Base-by-base conservation (phyloP, 1,139 yeast species). In the Blastobotrys illinoisensis region DNA sequence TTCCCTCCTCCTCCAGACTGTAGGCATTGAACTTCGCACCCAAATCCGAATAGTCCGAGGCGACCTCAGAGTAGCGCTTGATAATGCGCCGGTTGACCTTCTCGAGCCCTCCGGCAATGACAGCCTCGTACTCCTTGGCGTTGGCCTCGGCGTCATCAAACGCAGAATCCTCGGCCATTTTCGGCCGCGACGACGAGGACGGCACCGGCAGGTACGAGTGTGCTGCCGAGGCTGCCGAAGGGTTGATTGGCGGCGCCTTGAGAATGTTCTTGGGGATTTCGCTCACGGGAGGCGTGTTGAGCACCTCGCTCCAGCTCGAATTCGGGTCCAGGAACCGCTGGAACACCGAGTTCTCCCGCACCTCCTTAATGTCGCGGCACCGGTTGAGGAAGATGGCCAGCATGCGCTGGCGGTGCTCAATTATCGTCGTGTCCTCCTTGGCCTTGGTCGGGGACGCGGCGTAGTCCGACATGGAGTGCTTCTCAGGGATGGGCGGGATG, bases 401-500 rank as follows among this genome's bases (percentile, higher is more conserved):
- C 74, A 89, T 79, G 53, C 98, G 76, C 65, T 87, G 89, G 36
- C 99, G 77, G 59, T 79, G 82, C 53, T 79, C 82, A 50, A 81
- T 81, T 24, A 79, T 74, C 50, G 73, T 71, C 13, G 67, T 58
- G 63, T 82, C 85, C 53, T 78, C 82, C 57, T 79, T 79, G 5
- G 83, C 86, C 59, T 77, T 79, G 21, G 84, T 71, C 13, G 86
- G 85, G 47, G 79, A 75, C 2, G 76, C 71, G 2, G 81, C 80
- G 57, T 78, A 77, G 57, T 75, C 77, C 11, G 78, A 61, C 61
- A 82, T 66, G 20, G 86, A 75, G 66, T 93, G 96, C 70, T 93
- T 93, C 60, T 91, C 97, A 0, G 99, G 99, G 43, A 95, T 89
- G 0, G 98, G 97, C 1, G 99, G 99, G 5, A 93, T 81, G 5